These are phyloP conservation scores for Ceratocystiopsis sp. DNA, from an alignment of 2,329 filamentous ascomycete species.

Conservation along the genomic window DNA sequence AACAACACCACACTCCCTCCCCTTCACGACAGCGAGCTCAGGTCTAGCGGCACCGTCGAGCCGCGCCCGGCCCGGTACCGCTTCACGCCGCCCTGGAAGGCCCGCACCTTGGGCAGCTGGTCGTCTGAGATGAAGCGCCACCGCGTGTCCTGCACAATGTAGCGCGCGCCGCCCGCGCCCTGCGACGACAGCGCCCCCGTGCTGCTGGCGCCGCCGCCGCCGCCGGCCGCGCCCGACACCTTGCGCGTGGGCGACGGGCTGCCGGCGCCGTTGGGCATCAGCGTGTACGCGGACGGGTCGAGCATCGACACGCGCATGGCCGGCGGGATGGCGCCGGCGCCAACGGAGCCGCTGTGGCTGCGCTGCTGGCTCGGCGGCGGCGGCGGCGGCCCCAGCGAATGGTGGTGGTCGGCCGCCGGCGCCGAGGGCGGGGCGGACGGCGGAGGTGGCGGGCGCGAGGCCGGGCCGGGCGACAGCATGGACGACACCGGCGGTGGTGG, in stretches of 20 bases:
- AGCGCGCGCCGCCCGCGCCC: slow-evolving; percentile 18
- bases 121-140: slow-evolving; percentile 80
- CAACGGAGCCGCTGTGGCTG: slow-evolving; percentile 15
- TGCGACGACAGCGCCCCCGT: slow-evolving; percentile 9
- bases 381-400: slow-evolving; percentile 21
- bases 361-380: slow-evolving; percentile 15
- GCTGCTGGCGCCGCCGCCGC: slow-evolving; percentile 10
- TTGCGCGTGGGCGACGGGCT: slow-evolving; percentile 27
- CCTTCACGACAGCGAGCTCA: slow-evolving; percentile 27
- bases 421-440: slow-evolving; percentile 14
- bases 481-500: slow-evolving; percentile 11
- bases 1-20: not conserved
- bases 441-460: slow-evolving; percentile 10
- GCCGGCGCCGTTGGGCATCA: slow-evolving; percentile 37
- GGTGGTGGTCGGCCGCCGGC: slow-evolving; percentile 8
- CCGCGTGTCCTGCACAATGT: slow-evolving; percentile 56
- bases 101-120: slow-evolving; percentile 68
- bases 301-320: slow-evolving; percentile 39
- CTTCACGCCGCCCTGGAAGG: slow-evolving; percentile 57
- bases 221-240: slow-evolving; percentile 8
- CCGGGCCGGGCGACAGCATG: slow-evolving; percentile 15
- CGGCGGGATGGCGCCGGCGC: slow-evolving; percentile 23
- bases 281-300: slow-evolving; percentile 60
- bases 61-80: slow-evolving; percentile 81
- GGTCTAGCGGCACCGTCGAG: slow-evolving; percentile 82